Base-by-base conservation (phyloP, 768 basidiomycete species). In the Gloeopeniophorella convolvens region DNA sequence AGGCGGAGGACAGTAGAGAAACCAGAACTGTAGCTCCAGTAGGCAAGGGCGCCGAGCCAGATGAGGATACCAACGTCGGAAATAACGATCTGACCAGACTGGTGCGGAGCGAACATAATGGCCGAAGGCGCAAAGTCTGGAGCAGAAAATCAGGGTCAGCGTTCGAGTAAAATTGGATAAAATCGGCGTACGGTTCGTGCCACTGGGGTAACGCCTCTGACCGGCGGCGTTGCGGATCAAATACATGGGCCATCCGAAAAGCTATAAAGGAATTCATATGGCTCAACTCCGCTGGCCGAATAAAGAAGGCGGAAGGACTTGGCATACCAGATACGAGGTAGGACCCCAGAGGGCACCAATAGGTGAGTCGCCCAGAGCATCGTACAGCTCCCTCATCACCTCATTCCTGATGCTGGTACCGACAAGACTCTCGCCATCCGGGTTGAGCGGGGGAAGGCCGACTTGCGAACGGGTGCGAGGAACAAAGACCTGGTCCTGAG, bases 401-500 rank as follows among this genome's bases (percentile, higher is more conserved):
- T 85, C 79, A 37, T 79, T 73, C 11, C 78, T 65, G 6, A 90
- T 78, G 48, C 76, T 79, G 11, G 80, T 74, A 31, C 88, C 89
- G 41, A 73, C 65, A 30, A 76, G 61, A 56, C 83, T 80, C 63
- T 87, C 87, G 37, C 78, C 67, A n/a, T 77, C 71, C 10, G 81
- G 76, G 61, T 93, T 73, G 58, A 91, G 73, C 35, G 76, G 65
- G 28, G 83, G 82, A 23, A 83, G 71, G 23, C 82, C 79, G 18
- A 78, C 67, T 31, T 87, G 72, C 11, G 83, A 82, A 39, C 92
- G 85, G n/a, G 95, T 94, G 59, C 77, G 69, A 42, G 95, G 95
- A 3, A 98, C 92, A 60, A 90, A 96, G 51, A 97, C 95, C 64
- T 98, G 93, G 60, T 97, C 95, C 58, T 93, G 83, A 26, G 86